Base-by-base conservation (phyloP, 257 asterid species). In the Solanum infundibuliforme region DNA sequence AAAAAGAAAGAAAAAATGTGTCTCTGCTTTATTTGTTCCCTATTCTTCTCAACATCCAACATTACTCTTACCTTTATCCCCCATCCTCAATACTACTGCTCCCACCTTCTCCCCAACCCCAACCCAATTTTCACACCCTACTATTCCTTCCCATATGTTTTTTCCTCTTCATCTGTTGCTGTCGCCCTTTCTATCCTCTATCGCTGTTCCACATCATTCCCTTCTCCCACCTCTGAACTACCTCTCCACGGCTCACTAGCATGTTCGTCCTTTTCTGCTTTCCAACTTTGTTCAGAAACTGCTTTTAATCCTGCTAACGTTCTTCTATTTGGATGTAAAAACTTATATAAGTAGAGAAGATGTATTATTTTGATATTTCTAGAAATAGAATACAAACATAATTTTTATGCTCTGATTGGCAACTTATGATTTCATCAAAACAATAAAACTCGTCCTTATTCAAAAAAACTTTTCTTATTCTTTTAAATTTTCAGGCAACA, bases 401-500 rank as follows among this genome's bases (percentile, higher is more conserved):
- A 18, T 10, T 9, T 81, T 48, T 82, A 23, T 18, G 21, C 58
- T 48, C 1, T 48, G 27, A 82, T 82, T 82, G 86, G 86, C 74
- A 46, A 48, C 55, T 86, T 73, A 38, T 74, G 60, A 27, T 73
- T 48, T 52, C 69, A 76, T 39, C 1, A 41, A 0, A 66, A 69
- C 68, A 34, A 62, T 38, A 4, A 86, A 32, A 65, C 39, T 73
- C 18, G 23, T 48, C 82, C 41, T n/a, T 41, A 11, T 32, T 86
- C 48, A 68, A 88, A 46, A 38, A 39, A 23, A 35, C 20, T 88
- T 75, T 69, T 83, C 85, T 85, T 87, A 55, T 91, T 83, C 87
- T 90, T 86, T 48, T 84, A 87, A 34, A 76, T 90, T 87, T 46
- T 87, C 96, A 97, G 99, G 99, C 99, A 60, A 94, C 99, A 84